Evolutionary conservation across 1,284 basidiomycete genomes (phyloP), one percentile per base, ranked within the genome.

Genomic region (Psilocybe mexicana): DNA sequence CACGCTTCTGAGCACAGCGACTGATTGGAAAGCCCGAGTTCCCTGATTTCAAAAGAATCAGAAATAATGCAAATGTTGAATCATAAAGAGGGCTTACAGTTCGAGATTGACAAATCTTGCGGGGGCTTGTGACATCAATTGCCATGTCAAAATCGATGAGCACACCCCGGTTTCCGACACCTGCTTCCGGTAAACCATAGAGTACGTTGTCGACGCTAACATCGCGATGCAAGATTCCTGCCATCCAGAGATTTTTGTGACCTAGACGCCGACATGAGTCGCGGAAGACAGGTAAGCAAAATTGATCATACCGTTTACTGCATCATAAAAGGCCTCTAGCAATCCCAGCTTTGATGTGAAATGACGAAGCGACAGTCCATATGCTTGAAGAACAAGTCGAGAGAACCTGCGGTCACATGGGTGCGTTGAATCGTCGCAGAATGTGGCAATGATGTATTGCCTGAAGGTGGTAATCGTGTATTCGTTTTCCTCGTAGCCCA

Each of bases 141-240:
- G 56, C 54, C 26, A 64, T 44, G 23, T 64, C 63, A n/a, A 62
- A 49, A 25, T 62, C 63, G 12, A 64, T 62, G 12, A 64, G 33
- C 28, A 62, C 43, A 2, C 63, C 63, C 7, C 57, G 48, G 14
- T 53, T 7, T 6, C 57, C 60, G 3, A 12, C 42, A 8, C 14
- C 7, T 2, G 56, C 45, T 8, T 33, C 40, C 1, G 6, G 14
- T 23, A 28, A 18, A 3, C 60, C 61, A 8, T 57, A 28, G 1
- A 62, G 47, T 28, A 64, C 51, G 24, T 64, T 64, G n/a, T 59
- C 48, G 3, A 47, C 45, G n/a, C 61, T 62, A 14, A 64, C 52
- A 33, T 64, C 63, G 7, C 63, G 59, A 35, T 64, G 63, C 4
- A 64, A 43, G 7, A 61, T 58, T 3, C 43, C 36, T 1, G 25